These are phyloP conservation scores for Inga oerstediana DNA, from an alignment of 306 rosid genomes.

Conservation along the genomic window DNA sequence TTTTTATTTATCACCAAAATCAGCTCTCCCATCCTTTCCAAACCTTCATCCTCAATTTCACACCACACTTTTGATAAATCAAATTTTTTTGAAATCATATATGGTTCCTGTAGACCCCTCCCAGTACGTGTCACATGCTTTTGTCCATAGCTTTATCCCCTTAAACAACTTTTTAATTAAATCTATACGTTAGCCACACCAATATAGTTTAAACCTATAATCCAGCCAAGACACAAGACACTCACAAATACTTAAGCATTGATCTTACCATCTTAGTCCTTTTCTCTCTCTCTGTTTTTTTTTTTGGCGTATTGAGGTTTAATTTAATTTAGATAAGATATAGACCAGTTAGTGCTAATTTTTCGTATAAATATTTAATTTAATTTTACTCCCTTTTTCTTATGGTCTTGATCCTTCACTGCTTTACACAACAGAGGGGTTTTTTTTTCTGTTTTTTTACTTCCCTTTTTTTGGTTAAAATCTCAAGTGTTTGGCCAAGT, in stretches of 20 bases:
- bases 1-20: conserved; percentile 16
- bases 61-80: conserved; percentile 18
- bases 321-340: background rate
- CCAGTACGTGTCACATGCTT: conserved; percentile 1
- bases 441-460: background rate
- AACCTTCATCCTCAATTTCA: background rate
- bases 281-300: background rate
- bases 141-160: background rate
- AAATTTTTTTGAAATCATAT: background rate
- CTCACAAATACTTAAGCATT: background rate
- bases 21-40: conserved; percentile 42
- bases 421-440: background rate
- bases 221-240: background rate
- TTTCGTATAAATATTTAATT: background rate
- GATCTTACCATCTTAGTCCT: background rate
- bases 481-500: background rate
- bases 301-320: no score
- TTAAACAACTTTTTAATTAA: background rate
- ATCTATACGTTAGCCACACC: background rate
- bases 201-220: background rate
- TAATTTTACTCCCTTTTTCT: background rate
- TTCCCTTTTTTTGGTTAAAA: background rate
- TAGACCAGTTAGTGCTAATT: background rate
- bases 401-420: background rate
- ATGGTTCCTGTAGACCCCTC: conserved; percentile 3